These are phyloP conservation scores for Lomentospora prolificans DNA, from an alignment of 2,329 filamentous ascomycete species.

Conservation along the genomic window DNA sequence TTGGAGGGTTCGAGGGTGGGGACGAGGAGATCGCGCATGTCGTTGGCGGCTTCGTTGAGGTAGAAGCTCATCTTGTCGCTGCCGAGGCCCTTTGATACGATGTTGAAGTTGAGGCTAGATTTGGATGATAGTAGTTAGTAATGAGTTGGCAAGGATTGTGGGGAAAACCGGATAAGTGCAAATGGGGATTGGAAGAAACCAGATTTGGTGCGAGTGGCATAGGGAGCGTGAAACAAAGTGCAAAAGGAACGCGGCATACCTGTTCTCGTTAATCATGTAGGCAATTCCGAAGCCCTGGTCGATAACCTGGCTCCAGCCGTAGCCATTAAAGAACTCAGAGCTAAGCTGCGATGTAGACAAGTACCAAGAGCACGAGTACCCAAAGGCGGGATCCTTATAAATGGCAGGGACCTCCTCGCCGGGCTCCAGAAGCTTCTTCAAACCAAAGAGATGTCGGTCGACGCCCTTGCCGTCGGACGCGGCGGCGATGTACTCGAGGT, in stretches of 20 bases:
- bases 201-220: neutral
- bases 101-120: conserved; percentile 86
- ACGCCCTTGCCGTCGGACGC: conserved; percentile 90
- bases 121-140: neutral
- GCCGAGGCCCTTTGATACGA: conserved; percentile 87
- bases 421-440: conserved; percentile 79
- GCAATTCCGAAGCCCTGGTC: conserved; percentile 95
- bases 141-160: neutral
- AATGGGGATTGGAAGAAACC: neutral
- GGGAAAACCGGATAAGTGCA: neutral
- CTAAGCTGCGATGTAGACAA: conserved; percentile 82
- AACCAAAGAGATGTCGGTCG: conserved; percentile 91
- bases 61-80: conserved; percentile 92
- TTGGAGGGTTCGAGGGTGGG: conserved; percentile 71
- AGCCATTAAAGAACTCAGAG: conserved; percentile 97
- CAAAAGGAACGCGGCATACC: conserved; percentile 42
- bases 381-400: conserved; percentile 77
- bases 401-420: conserved; percentile 74
- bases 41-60: conserved; percentile 83
- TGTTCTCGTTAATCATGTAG: conserved; percentile 99
- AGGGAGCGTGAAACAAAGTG: neutral
- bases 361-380: conserved; percentile 82
- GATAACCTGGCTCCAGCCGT: conserved; percentile 97
- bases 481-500: conserved; percentile 83
- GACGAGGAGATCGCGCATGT: conserved; percentile 78